Percentiles rank a stretch among this genome's conserved stretches.
These are phyloP conservation scores for Didymosphaeria variabile DNA, from an alignment of 2,329 filamentous ascomycete species.

Conservation along the genomic window DNA sequence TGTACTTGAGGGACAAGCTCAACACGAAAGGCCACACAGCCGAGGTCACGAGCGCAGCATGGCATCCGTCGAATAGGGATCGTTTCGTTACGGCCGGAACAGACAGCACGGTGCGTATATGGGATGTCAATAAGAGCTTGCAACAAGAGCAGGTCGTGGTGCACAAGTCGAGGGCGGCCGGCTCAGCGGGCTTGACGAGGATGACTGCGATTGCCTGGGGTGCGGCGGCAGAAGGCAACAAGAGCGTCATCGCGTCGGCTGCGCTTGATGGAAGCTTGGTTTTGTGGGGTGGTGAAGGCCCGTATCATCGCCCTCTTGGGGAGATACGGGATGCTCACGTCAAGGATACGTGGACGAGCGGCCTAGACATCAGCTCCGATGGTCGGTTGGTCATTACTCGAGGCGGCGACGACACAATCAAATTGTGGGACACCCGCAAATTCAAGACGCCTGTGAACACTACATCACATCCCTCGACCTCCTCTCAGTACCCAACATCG, in stretches of 20 bases:
- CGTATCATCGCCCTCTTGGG: slow-evolving; percentile 80
- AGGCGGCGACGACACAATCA: slow-evolving; percentile 91
- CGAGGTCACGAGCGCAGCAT: slow-evolving; percentile 86
- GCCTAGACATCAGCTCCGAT: slow-evolving; percentile 88
- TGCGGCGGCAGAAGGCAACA: slow-evolving; percentile 76
- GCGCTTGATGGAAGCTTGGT: slow-evolving; percentile 89
- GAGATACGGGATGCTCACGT: slow-evolving; percentile 87
- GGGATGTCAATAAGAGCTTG: slow-evolving; percentile 92
- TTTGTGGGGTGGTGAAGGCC: slow-evolving; percentile 91
- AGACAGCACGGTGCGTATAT: slow-evolving; percentile 94
- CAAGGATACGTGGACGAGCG: slow-evolving; percentile 87
- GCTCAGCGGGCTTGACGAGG: slow-evolving; percentile 86
- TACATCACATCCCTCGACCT: slow-evolving; percentile 81
- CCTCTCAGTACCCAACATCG: slow-evolving; percentile 80
- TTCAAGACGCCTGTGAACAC: slow-evolving; percentile 90
- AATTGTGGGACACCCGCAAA: slow-evolving; percentile 96
- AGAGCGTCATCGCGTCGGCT: slow-evolving; percentile 79
- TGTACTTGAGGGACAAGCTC: slow-evolving; percentile 97
- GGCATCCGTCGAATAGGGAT: slow-evolving; percentile 88
- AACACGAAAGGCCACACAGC: slow-evolving; percentile 97
- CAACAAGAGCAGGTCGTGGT: slow-evolving; percentile 93
- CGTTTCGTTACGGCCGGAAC: slow-evolving; percentile 90
- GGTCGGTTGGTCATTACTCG: slow-evolving; percentile 89
- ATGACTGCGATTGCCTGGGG: slow-evolving; percentile 96
- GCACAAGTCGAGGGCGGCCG: slow-evolving; percentile 90